Evolutionary conservation across 2,329 filamentous ascomycete genomes (phyloP).

Genomic region (Phaeosphaeria sp.): DNA sequence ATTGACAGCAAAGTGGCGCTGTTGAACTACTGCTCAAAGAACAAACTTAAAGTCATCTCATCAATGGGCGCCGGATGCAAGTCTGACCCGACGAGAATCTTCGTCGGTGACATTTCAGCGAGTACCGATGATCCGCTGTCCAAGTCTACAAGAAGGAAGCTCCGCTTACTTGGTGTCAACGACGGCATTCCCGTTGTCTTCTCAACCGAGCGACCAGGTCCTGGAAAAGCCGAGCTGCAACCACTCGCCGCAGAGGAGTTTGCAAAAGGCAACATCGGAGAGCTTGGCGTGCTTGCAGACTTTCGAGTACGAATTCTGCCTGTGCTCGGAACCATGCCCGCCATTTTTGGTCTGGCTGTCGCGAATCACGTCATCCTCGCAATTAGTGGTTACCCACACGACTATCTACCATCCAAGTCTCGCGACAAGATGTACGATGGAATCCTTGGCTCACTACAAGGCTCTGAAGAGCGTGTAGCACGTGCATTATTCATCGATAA

Average conservation of each 20-base stretch:
- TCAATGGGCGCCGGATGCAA: conserved; percentile 98
- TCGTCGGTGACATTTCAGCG: conserved; percentile 87
- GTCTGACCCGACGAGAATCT: conserved; percentile 81
- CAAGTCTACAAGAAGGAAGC: conserved; percentile 77
- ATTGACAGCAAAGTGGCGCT: conserved; percentile 95
- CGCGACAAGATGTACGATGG: conserved; percentile 92
- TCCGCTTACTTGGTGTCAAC: conserved; percentile 78
- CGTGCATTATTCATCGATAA: conserved; percentile 61
- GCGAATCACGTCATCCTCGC: conserved; percentile 92
- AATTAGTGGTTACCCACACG: conserved; percentile 81
- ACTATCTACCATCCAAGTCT: conserved; percentile 80
- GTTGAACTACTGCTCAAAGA: conserved; percentile 83
- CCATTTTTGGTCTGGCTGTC: conserved; percentile 88
- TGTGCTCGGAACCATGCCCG: conserved; percentile 95
- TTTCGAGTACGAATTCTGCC: conserved; percentile 95
- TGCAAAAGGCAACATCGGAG: conserved; percentile 81
- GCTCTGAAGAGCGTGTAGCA: conserved; percentile 77
- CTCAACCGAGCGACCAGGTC: conserved; percentile 87
- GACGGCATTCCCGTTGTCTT: conserved; percentile 91
- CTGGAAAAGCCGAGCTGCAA: conserved; percentile 88
- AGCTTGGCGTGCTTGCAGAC: conserved; percentile 87
- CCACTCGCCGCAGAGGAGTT: conserved; percentile 90
- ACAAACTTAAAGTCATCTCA: conserved; percentile 82
- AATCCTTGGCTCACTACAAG: conserved; percentile 77
- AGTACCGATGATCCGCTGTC: conserved; percentile 91